Base-by-base conservation (phyloP, 306 rosid genomes). In the Betula pendula region DNA sequence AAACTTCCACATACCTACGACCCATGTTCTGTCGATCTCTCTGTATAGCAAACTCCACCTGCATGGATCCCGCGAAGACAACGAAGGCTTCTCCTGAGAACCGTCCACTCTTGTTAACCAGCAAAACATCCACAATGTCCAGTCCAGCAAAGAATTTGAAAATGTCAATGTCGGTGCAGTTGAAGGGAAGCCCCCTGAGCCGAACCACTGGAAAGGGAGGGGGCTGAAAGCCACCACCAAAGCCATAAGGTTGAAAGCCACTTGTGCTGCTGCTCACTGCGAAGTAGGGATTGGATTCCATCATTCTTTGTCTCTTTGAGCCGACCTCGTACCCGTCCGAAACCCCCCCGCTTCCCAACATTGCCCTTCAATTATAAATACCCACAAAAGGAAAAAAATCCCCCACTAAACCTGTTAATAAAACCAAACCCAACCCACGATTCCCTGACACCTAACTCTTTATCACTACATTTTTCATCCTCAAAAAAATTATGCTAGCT, bases 331-430 rank as follows among this genome's bases (percentile, higher is more conserved):
- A 94, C 93, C 93, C 96, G 93, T 94, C 98, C 82, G 94, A 92
- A 83, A 92, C 92, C 98, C 98, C 96, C 98, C 98, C 96, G 96
- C 94, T 86, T 83, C 98, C 98, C 97, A 94, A 94, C 97, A 94
- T 94, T 94, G 97, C 96, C 97, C 98, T 94, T 94, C 93, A 89
- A 81, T 81, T 85, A 81, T 85, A 79, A 83, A 92, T 86, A 86
- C 97, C 97, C 96, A 91, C 81, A 85, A 86, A 88, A 83, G 69
- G 70, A 81, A 49, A 74, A 88, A 83, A 89, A 92, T 87, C 91
- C 98, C 98, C 97, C 90, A 88, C 96, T 94, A 82, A 92, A 94
- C 93, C 88, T 82, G 93, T 91, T 92, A 92, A 94, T 94, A 91
- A 92, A 90, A 87, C 94, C 94, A 89, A 90, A 84, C 97, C 98